These are phyloP conservation scores for Lavandula angustifolia DNA, from an alignment of 257 asterid genomes.

Conservation along the genomic window DNA sequence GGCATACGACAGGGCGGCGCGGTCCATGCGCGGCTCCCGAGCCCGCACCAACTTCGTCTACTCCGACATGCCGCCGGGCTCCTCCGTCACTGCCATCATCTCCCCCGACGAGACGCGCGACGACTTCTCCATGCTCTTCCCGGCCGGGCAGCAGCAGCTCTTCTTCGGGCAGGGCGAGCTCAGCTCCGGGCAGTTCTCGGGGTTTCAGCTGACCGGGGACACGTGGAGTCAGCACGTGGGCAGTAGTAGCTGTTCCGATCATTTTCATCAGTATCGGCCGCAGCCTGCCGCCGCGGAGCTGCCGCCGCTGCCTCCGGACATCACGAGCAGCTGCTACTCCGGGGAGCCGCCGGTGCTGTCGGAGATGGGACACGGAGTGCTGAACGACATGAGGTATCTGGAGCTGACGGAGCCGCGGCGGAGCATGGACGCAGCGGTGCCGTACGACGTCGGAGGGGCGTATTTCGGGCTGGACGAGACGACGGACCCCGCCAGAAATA, in stretches of 20 bases:
- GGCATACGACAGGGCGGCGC: slow-evolving; percentile 84
- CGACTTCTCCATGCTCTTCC: slow-evolving; percentile 41
- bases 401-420: slow-evolving; percentile 56
- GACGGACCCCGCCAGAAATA: slow-evolving; percentile 31
- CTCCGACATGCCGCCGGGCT: slow-evolving; percentile 88
- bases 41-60: slow-evolving; percentile 87
- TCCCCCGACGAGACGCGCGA: slow-evolving; percentile 71
- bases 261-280: neutral
- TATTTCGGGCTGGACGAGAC: slow-evolving; percentile 37
- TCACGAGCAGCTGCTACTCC: slow-evolving; percentile 59
- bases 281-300: slow-evolving; percentile 38
- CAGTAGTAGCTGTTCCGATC: neutral
- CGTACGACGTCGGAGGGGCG: slow-evolving; percentile 29
- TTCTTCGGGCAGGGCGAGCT: slow-evolving; percentile 37
- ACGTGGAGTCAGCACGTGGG: slow-evolving; percentile 32
- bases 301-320: slow-evolving; percentile 93
- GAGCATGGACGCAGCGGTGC: slow-evolving; percentile 32
- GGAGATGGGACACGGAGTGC: slow-evolving; percentile 68
- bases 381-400: slow-evolving; percentile 65
- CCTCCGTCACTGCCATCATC: slow-evolving; percentile 72
- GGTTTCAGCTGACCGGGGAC: slow-evolving; percentile 44
- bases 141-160: slow-evolving; percentile 27
- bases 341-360: slow-evolving; percentile 66
- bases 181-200: slow-evolving; percentile 24
- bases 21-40: slow-evolving; percentile 73